Evolutionary conservation across 2,329 filamentous ascomycete species (phyloP), one percentile per base, ranked within the genome.

Genomic region (Talaromyces rugulosus): DNA sequence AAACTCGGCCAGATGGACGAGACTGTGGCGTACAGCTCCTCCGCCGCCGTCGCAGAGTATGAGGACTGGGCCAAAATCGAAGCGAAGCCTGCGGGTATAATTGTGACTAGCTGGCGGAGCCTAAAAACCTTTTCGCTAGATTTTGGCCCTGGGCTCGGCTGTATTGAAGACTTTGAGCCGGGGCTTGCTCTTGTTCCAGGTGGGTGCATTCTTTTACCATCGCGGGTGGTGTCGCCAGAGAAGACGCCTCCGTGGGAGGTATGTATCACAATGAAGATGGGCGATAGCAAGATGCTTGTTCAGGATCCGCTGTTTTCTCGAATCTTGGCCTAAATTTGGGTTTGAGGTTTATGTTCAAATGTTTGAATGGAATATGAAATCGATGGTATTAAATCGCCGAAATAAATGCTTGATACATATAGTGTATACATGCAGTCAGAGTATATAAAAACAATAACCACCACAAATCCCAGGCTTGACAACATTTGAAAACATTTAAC

Each of bases 261-360:
- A n/a, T 23, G 52, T 16, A 73, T 67, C 0, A 64, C 57, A 36
- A 36, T 36, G 34, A 36, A 36, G 34, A 36, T 36, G 34, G 34
- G 34, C 4, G 12, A 36, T 36, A 36, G 34, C 11, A 14, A 36
- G 11, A 36, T 12, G 34, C 34, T 36, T 36, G 12, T 36, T 14
- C 12, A 36, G 4, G 12, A 14, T 36, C 9, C 34, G 34, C 34
- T 36, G 11, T 36, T 36, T 36, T 36, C 34, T 36, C 11, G 34
- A 36, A 36, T 36, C 34, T 5, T 36, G 34, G 34, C 34, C 34
- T 36, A 5, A 14, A 14, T 36, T 14, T 36, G 23, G 23, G 23
- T 23, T 23, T 23, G 23, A 23, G 23, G 8, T 33, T 9, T 33
- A 33, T 9, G 11, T 33, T 9, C 11, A 33, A 33, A 33, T 33